Evolutionary conservation across 2,329 filamentous ascomycete species (phyloP).

Genomic region (Aspergillus aculeatinus): DNA sequence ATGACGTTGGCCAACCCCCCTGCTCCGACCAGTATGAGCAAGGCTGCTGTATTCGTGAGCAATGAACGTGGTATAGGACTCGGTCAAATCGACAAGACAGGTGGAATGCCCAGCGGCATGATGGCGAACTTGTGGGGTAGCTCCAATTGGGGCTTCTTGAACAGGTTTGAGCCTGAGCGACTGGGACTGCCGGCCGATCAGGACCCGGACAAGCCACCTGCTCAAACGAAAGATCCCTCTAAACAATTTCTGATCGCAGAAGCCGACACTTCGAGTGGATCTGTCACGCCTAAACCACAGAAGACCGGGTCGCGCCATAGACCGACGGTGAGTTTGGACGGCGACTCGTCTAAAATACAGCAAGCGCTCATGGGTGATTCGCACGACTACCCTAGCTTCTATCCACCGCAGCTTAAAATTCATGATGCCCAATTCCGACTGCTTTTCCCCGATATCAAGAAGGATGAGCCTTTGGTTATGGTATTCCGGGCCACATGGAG

Average conservation of each 20-base stretch:
- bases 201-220: conserved; percentile 20
- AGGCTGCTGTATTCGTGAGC: conserved; percentile 76
- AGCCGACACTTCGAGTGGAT: conserved; percentile 21
- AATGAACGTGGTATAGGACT: conserved; percentile 69
- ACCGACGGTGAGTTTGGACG: conserved; percentile 58
- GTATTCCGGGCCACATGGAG: conserved; percentile 94
- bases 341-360: conserved; percentile 38
- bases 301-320: conserved; percentile 46
- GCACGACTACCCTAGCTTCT: conserved; percentile 67
- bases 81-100: conserved; percentile 60
- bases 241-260: conserved; percentile 23
- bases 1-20: conserved; percentile 80
- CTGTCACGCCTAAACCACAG: conserved; percentile 25
- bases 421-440: conserved; percentile 94
- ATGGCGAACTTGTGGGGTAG: conserved; percentile 95
- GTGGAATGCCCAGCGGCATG: conserved; percentile 76
- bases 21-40: conserved; percentile 80
- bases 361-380: conserved; percentile 33
- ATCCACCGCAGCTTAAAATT: conserved; percentile 76
- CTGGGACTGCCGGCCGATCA: conserved; percentile 35
- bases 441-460: conserved; percentile 77
- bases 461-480: conserved; percentile 78
- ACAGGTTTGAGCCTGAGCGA: conserved; percentile 59
- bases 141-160: conserved; percentile 73
- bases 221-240: conserved; percentile 28